These are phyloP conservation scores for Wickerhamiella sorbophila DNA, from an alignment of 805 yeast genomes.

Conservation along the genomic window DNA sequence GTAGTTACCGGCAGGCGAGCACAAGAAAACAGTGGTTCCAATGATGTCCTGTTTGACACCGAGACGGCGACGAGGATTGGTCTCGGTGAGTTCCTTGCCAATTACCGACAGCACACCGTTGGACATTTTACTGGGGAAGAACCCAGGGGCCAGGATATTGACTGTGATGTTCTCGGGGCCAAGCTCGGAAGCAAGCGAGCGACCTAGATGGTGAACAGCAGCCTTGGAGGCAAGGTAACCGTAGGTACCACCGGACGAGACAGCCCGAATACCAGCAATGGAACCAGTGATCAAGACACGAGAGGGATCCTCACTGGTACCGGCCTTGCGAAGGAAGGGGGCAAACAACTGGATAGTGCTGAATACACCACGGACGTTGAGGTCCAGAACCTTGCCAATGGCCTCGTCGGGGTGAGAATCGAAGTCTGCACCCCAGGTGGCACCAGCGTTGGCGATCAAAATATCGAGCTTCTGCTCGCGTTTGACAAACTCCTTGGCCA, in stretches of 20 bases:
- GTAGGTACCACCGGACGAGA: constrained; percentile 39
- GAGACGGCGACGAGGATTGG: constrained; percentile 49
- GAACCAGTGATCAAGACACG: constrained; percentile 56
- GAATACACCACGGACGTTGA: constrained; percentile 57
- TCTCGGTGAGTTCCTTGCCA: constrained; percentile 37
- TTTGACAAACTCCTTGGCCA: constrained; percentile 30
- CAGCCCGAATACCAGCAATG: constrained; percentile 38
- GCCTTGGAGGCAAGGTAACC: constrained; percentile 67
- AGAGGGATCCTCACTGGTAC: constrained; percentile 42
- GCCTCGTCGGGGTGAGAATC: constrained; percentile 47
- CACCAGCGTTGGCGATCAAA: constrained; percentile 66
- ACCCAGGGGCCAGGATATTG: constrained; percentile 62
- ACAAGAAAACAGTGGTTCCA: constrained; percentile 40
- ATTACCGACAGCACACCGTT: constrained; percentile 42
- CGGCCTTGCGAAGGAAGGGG: constrained; percentile 43
- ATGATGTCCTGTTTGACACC: constrained; percentile 49
- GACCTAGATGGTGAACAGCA: constrained; percentile 55
- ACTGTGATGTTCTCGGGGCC: constrained; percentile 56
- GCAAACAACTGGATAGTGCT: constrained; percentile 46
- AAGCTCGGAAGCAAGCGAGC: constrained; percentile 46
- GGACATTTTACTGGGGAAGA: constrained; percentile 64
- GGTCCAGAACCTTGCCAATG: constrained; percentile 44
- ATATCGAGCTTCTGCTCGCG: constrained; percentile 39
- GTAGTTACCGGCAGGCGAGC: constrained; percentile 43
- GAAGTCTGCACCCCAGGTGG: constrained; percentile 59